Evolutionary conservation across 2,329 filamentous ascomycete species (phyloP), one percentile per base, ranked within the genome.

Genomic region (Fusarium compactum): DNA sequence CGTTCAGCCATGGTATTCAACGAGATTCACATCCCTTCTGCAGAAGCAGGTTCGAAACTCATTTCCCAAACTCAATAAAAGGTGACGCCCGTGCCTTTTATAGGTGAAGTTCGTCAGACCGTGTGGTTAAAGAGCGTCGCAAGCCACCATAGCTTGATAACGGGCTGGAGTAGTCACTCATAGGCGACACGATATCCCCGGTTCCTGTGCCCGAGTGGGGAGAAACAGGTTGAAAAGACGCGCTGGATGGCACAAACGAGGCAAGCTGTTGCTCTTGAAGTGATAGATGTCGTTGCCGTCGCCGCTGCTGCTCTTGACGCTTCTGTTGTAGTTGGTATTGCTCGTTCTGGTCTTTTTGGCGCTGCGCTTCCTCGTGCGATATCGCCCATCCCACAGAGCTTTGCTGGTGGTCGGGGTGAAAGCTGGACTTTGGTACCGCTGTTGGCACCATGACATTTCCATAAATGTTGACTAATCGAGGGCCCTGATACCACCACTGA

Each of bases 401-500:
- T 22, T 61, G 56, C 14, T 67, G 67, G 14, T 54, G 34, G 43
- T 62, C 56, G 5, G 63, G 58, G 27, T 70, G 62, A 18, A 56
- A 57, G 44, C 45, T 66, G 20, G 64, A 64, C 10, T 55, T 55
- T 14, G 71, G 58, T 43, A 70, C 60, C 25, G 66, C 47, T 25
- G 69, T 64, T 24, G 71, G 67, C 20, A 70, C 59, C 20, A 76
- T 44, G 20, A 70, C 55, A 27, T 66, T 67, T 29, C 74, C 74
- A 11, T 67, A 52, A 9, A 75, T 58, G 29, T 74, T 75, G 51
- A 75, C 73, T 9, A 77, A 64, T 6, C 76, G 74, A 40, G 76
- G 58, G 2, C 85, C 85, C 65, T 85, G 84, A 69, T 87, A 83
- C 85, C 86, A 87, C 85, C 85, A 87, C 75, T 87, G 85, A 65